Evolutionary conservation across 2,329 filamentous ascomycete genomes (phyloP).

Genomic region (Aspergillus ibericus): DNA sequence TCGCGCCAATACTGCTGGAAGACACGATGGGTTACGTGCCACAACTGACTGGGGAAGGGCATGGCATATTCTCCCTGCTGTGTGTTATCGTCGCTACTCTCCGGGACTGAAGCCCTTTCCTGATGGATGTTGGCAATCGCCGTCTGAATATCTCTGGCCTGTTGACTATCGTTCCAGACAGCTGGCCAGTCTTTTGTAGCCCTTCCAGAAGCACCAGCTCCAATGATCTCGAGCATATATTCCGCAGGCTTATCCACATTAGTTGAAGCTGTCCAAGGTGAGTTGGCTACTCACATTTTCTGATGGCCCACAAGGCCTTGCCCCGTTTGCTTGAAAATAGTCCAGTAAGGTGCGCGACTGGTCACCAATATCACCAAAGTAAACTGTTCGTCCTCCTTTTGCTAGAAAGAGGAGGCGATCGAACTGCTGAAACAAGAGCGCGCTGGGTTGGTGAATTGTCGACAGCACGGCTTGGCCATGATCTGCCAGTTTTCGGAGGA

Average conservation of each 20-base stretch:
- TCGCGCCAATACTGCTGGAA: constrained; percentile 91
- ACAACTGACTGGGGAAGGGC: constrained; percentile 65
- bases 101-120: constrained; percentile 40
- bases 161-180: constrained; percentile 59
- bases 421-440: constrained; percentile 84
- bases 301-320: constrained; percentile 56
- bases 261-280: constrained; percentile 6
- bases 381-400: constrained; percentile 64
- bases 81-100: constrained; percentile 49
- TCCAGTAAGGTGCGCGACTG: constrained; percentile 57
- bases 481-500: constrained; percentile 85
- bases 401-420: constrained; percentile 63
- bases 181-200: constrained; percentile 64
- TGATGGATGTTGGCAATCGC: constrained; percentile 61
- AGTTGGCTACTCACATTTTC: constrained; percentile 53
- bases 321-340: constrained; percentile 66
- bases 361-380: constrained; percentile 65
- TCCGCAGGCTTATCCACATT: constrained; percentile 58
- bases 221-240: constrained; percentile 63
- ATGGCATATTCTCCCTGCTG: constrained; percentile 73
- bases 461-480: constrained; percentile 85
- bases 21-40: constrained; percentile 67
- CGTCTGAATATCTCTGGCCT: constrained; percentile 55
- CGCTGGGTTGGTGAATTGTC: constrained; percentile 93
- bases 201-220: constrained; percentile 66